Conservation (phyloP, 768 basidiomycete genomes). For the Candolleomyces efflorescens region DNA sequence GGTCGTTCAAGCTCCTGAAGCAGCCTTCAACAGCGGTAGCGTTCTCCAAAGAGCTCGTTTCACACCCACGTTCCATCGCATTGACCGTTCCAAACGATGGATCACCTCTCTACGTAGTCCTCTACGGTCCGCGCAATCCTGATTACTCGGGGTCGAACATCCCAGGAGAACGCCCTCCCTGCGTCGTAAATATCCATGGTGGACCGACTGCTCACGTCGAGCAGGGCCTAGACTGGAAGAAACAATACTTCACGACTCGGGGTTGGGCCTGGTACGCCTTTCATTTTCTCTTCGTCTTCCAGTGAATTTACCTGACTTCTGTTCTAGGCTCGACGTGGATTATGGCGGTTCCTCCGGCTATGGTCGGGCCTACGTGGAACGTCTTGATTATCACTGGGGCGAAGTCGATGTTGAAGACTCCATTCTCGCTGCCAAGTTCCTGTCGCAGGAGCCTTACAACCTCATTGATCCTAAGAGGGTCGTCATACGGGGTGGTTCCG, state of each 20-base stretch:
- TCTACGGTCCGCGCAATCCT: conserved; percentile 65
- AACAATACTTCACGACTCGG: conserved; percentile 63
- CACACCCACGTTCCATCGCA: conserved; percentile 45
- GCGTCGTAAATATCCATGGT: conserved; percentile 62
- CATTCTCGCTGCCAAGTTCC: conserved; percentile 46
- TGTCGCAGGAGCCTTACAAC: conserved; percentile 41
- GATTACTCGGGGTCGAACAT: conserved; percentile 45
- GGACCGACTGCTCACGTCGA: conserved; percentile 54
- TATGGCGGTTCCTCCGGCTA: conserved; percentile 75
- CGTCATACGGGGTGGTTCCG: conserved; percentile 67
- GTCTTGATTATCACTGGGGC: conserved; percentile 68
- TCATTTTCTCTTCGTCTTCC: neutral
- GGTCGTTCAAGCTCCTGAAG: conserved; percentile 10
- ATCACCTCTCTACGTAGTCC: conserved; percentile 53
- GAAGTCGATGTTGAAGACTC: conserved; percentile 69
- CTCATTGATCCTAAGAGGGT: conserved; percentile 62
- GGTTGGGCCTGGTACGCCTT: conserved; percentile 67
- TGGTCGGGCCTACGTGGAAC: conserved; percentile 61
- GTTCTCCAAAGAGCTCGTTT: conserved; percentile 31
- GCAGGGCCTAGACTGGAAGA: conserved; percentile 50
- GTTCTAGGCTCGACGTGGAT: conserved; percentile 64
- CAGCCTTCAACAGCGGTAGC: neutral
- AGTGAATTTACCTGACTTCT: conserved; percentile 6
- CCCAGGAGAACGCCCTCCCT: conserved; percentile 59
- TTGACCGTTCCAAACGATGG: conserved; percentile 30